These are phyloP conservation scores for Lolium rigidum DNA, from an alignment of 176 grass and related monocot genomes.

Conservation along the genomic window DNA sequence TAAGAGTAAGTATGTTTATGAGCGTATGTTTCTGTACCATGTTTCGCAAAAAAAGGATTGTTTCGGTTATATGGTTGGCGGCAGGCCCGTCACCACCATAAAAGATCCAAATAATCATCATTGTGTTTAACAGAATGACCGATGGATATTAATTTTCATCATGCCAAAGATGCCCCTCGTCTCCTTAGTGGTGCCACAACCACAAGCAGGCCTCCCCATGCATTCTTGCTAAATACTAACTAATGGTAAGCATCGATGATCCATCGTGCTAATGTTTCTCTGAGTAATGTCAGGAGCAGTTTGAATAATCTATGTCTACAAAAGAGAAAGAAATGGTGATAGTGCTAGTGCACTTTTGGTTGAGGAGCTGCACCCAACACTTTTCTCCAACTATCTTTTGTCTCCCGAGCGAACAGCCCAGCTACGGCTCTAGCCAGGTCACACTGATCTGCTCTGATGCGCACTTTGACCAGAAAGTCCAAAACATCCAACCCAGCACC, in stretches of 20 bases:
- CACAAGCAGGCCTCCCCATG: neutral
- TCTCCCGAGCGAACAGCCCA: slow-evolving; percentile 25
- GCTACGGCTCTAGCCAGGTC: slow-evolving; percentile 17
- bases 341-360: slow-evolving; percentile 46
- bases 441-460: slow-evolving; percentile 29
- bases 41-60: too few relatives aligned
- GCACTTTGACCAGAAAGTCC: slow-evolving; percentile 47
- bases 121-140: slow-evolving; percentile 22
- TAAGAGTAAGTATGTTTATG: too few relatives aligned
- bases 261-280: slow-evolving; percentile 18
- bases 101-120: neutral
- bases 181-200: slow-evolving; percentile 31
- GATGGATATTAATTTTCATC: neutral
- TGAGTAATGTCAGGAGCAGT: slow-evolving; percentile 22
- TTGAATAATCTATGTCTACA: neutral
- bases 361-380: slow-evolving; percentile 38
- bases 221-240: slow-evolving; percentile 24
- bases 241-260: slow-evolving; percentile 9
- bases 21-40: too few relatives aligned
- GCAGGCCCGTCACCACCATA: neutral
- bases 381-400: slow-evolving; percentile 44
- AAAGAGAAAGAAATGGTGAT: neutral
- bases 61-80: neutral
- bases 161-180: slow-evolving; percentile 5
- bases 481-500: slow-evolving; percentile 21